phyloP scores from a whole-genome alignment of 768 basidiomycete genomes.

The Boletus fagicola region DNA sequence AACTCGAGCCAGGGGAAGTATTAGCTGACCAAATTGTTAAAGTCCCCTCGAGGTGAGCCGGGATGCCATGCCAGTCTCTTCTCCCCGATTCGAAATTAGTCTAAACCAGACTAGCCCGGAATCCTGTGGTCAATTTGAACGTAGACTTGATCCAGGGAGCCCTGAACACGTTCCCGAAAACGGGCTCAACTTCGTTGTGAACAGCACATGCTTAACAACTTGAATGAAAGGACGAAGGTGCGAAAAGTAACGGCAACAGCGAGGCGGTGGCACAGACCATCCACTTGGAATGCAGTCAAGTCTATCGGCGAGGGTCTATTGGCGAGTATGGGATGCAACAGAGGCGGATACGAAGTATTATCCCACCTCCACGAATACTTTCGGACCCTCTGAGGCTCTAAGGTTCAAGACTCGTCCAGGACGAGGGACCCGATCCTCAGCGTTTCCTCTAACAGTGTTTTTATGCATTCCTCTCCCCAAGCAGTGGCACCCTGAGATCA shows the following conservation, averaged over 20 bases:
- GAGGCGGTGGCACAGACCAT: neutral
- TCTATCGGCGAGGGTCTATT: too few species aligned
- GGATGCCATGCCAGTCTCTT: neutral
- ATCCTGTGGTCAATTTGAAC: neutral
- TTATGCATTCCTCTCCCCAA: constrained; percentile 21
- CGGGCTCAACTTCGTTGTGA: neutral
- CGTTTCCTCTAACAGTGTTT: constrained; percentile 14
- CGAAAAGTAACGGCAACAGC: neutral
- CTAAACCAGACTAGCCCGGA: neutral
- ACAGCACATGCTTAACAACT: neutral
- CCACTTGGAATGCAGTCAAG: neutral
- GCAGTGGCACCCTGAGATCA: constrained; percentile 17
- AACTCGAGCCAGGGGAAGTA: constrained; percentile 44
- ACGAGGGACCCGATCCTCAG: constrained; percentile 18
- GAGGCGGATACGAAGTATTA: neutral
- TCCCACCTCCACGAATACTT: neutral
- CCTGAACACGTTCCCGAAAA: neutral
- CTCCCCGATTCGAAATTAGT: neutral
- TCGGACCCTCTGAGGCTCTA: neutral
- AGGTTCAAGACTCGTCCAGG: neutral
- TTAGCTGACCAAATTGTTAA: too few species aligned
- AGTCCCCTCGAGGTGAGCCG: neutral
- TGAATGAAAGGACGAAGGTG: neutral
- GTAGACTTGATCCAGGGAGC: neutral
- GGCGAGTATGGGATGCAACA: neutral